A percentile compares a stretch with the other conserved stretches of the same genome.
Conservation (phyloP, 2,329 filamentous ascomycete species). For the Ophiostoma sp. region DNA sequence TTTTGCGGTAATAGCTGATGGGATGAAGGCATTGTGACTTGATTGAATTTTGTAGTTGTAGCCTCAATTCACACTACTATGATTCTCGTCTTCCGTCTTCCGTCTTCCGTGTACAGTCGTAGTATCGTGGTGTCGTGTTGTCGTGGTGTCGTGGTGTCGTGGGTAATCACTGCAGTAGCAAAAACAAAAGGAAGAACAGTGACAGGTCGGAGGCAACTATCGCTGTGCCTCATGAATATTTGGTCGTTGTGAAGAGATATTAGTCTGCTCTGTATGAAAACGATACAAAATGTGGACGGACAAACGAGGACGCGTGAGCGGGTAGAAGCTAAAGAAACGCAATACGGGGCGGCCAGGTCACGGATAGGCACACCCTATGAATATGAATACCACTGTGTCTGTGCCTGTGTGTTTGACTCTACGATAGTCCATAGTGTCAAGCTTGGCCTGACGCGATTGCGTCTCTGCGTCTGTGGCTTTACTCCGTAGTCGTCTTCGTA, state of each 20-base stretch:
- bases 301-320: not conserved
- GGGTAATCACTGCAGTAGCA: not conserved
- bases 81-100: not conserved
- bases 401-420: not conserved
- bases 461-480: not conserved
- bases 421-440: not conserved
- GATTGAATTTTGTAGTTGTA: not conserved
- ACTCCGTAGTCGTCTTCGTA: not conserved
- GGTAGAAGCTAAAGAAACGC: not conserved
- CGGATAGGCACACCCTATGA: not conserved
- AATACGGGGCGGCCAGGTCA: not conserved
- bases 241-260: not conserved
- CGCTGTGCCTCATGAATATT: not conserved
- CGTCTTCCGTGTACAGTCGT: not conserved
- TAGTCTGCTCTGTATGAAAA: not conserved
- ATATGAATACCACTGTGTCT: constrained; percentile 1
- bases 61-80: not conserved
- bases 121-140: not conserved
- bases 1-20: constrained; percentile 22
- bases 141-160: not conserved
- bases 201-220: not conserved
- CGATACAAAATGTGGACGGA: not conserved
- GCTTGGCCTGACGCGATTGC: not conserved
- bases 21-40: constrained; percentile 13
- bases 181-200: not conserved